Evolutionary conservation across 2,329 filamentous ascomycete genomes (phyloP).

Genomic region (Scedosporium boydii): DNA sequence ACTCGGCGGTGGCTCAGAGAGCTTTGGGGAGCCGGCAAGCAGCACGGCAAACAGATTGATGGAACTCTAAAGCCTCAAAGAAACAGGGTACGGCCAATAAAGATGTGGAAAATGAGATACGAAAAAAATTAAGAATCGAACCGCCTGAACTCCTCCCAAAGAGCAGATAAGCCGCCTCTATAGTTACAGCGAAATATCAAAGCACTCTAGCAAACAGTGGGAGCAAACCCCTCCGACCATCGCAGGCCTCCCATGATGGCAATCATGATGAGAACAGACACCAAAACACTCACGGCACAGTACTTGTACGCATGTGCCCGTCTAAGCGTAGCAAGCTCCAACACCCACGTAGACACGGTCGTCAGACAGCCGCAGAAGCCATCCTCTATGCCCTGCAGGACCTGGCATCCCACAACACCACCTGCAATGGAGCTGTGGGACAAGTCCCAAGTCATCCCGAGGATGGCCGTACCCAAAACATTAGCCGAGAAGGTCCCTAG

Average conservation of each 20-base stretch:
- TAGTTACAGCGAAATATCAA: background rate
- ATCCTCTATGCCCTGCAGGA: slow-evolving; percentile 57
- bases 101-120: too few relatives aligned
- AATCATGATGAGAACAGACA: slow-evolving; percentile 50
- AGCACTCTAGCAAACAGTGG: background rate
- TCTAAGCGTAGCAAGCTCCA: slow-evolving; percentile 45
- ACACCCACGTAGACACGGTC: slow-evolving; percentile 59
- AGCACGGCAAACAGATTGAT: too few relatives aligned
- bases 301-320: slow-evolving; percentile 57
- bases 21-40: too few relatives aligned
- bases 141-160: too few relatives aligned
- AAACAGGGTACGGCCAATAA: too few relatives aligned
- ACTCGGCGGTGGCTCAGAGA: too few relatives aligned
- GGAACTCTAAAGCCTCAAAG: too few relatives aligned
- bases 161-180: background rate
- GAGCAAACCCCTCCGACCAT: slow-evolving; percentile 51
- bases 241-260: slow-evolving; percentile 65
- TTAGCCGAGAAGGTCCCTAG: slow-evolving; percentile 82
- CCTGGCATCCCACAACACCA: slow-evolving; percentile 53
- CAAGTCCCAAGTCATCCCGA: slow-evolving; percentile 71
- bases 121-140: too few relatives aligned
- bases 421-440: slow-evolving; percentile 55
- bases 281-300: slow-evolving; percentile 48
- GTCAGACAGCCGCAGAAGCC: slow-evolving; percentile 60
- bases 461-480: slow-evolving; percentile 61